Evolutionary conservation across 139 green algal species (phyloP).

Genomic region (Choricystis sp.): DNA sequence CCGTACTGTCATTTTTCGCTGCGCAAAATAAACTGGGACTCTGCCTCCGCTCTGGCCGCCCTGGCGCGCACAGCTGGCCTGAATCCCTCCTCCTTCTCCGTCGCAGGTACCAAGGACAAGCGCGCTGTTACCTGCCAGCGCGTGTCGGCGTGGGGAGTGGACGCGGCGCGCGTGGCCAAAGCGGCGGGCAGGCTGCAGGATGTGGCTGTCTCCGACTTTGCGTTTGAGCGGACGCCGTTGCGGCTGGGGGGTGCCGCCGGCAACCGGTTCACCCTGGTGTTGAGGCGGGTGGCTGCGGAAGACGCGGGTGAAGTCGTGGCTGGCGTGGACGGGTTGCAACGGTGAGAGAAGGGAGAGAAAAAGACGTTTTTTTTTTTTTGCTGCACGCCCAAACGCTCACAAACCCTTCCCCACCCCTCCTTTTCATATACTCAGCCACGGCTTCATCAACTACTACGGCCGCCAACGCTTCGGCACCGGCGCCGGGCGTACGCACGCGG

Average conservation of each 20-base stretch:
- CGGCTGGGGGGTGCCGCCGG: constrained; percentile 53
- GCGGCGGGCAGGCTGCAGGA: constrained; percentile 18
- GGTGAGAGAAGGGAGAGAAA: too few relatives aligned
- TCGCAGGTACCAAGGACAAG: constrained; percentile 92
- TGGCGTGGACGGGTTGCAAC: constrained; percentile 31
- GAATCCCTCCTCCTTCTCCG: constrained; percentile 18
- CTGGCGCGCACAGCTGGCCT: constrained; percentile 21
- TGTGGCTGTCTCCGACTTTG: constrained; percentile 55
- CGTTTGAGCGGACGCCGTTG: constrained; percentile 21
- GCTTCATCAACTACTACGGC: constrained; percentile 94
- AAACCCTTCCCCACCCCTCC: too few relatives aligned
- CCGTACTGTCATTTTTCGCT: constrained; percentile 55
- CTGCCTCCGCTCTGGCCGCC: constrained; percentile 17
- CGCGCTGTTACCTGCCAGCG: constrained; percentile 65
- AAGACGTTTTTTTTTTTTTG: too few relatives aligned
- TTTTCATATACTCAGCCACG: too few relatives aligned
- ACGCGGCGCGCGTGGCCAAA: constrained; percentile 8
- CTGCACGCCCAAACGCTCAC: too few relatives aligned
- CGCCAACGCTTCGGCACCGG: constrained; percentile 85
- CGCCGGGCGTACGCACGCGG: constrained; percentile 52
- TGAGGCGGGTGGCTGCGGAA: constrained; percentile 28
- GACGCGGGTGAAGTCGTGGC: constrained; percentile 19
- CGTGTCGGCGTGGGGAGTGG: constrained; percentile 53
- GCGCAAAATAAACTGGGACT: constrained; percentile 85
- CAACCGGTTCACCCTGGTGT: constrained; percentile 67